These are phyloP conservation scores for Dimargaris cristalligena DNA, from an alignment of 192 early-diverging fungal genomes.

Conservation along the genomic window DNA sequence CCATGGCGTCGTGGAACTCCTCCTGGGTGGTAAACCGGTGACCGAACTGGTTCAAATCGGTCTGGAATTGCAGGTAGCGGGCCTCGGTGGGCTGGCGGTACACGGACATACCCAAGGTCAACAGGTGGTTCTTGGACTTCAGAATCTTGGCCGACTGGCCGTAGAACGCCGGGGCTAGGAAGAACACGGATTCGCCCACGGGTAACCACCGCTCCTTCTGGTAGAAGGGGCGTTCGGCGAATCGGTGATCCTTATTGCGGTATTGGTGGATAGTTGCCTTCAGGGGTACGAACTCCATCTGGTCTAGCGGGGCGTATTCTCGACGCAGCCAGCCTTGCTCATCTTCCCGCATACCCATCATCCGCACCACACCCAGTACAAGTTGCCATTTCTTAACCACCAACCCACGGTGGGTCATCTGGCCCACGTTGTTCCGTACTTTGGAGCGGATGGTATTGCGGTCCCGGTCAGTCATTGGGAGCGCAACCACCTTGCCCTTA, in stretches of 20 bases:
- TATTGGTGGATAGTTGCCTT: conserved; percentile 17
- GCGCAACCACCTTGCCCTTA: conserved; percentile 51
- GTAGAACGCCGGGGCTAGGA: conserved; percentile 19
- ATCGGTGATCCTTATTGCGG: conserved; percentile 14
- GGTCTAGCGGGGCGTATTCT: conserved; percentile 19
- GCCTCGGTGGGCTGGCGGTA: not conserved
- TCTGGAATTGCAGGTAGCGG: not conserved
- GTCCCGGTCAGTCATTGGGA: conserved; percentile 38
- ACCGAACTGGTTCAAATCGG: not conserved
- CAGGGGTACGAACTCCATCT: not conserved
- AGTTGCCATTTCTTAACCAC: conserved; percentile 12
- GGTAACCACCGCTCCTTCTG: conserved; percentile 18
- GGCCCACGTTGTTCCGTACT: conserved; percentile 35
- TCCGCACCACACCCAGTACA: conserved; percentile 23
- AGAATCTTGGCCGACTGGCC: conserved; percentile 12
- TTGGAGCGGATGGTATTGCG: conserved; percentile 44
- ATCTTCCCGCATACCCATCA: conserved; percentile 22
- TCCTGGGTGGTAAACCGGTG: not conserved
- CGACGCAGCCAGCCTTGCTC: conserved; percentile 23
- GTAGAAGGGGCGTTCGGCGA: conserved; percentile 17
- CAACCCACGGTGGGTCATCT: conserved; percentile 16
- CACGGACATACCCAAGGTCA: not conserved
- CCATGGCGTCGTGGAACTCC: not conserved
- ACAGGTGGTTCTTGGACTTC: not conserved
- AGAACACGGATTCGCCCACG: conserved; percentile 14